Conservation (phyloP, 306 rosid genomes). For the Hippophae rhamnoides region DNA sequence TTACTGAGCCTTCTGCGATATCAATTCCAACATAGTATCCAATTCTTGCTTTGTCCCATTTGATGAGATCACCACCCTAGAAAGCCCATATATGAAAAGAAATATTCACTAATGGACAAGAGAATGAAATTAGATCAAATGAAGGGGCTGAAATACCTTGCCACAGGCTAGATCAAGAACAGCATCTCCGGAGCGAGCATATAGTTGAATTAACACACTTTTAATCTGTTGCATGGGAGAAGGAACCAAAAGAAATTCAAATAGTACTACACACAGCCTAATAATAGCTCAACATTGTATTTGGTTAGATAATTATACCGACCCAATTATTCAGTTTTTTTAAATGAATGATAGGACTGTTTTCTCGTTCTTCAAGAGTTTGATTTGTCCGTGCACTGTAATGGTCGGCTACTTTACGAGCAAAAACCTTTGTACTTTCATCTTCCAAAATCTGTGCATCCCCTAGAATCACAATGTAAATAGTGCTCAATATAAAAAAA, state of each 20-base stretch:
- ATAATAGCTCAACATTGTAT: neutral
- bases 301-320: slow-evolving; percentile 6
- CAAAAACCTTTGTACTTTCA: slow-evolving; percentile 67
- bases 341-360: slow-evolving; percentile 82
- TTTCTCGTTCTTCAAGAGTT: slow-evolving; percentile 84
- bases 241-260: no score
- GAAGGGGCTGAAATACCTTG: slow-evolving; percentile 46
- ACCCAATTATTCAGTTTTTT: slow-evolving; percentile 97
- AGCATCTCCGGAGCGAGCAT: slow-evolving; percentile 57
- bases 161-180: slow-evolving; percentile 97
- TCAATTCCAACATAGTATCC: slow-evolving; percentile 97
- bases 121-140: slow-evolving; percentile 2
- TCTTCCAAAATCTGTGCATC: slow-evolving; percentile 70
- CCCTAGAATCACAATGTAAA: slow-evolving; percentile 36
- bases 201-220: no score
- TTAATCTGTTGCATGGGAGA: no score
- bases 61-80: slow-evolving; percentile 97
- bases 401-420: slow-evolving; percentile 94
- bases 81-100: slow-evolving; percentile 1
- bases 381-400: slow-evolving; percentile 87
- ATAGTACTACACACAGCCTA: no score
- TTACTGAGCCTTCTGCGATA: slow-evolving; percentile 92
- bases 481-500: slow-evolving; percentile 9
- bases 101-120: slow-evolving; percentile 6
- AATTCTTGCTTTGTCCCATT: slow-evolving; percentile 97